Conservation (phyloP, 495 filamentous ascomycete species). For the Hypoxylon perforatum region DNA sequence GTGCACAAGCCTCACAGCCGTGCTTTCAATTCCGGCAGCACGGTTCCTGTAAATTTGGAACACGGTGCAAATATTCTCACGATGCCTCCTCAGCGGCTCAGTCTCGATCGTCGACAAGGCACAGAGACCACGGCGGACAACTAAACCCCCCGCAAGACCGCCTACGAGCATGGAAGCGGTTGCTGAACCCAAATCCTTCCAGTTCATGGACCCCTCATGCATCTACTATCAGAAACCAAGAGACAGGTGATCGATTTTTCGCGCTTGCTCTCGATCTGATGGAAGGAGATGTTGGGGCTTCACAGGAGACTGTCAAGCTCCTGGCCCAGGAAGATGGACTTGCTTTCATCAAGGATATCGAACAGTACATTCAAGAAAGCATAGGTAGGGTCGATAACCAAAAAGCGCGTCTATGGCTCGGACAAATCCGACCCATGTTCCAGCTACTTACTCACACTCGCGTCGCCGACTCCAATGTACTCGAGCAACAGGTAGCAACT, state of each 20-base stretch:
- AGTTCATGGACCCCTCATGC: constrained; percentile 12
- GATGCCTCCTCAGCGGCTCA: constrained; percentile 5
- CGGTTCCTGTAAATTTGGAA: constrained; percentile 34
- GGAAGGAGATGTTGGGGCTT: constrained; percentile 46
- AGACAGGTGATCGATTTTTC: constrained; percentile 44
- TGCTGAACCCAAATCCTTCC: constrained; percentile 32
- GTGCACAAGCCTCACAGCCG: background rate
- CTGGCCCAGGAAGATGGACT: constrained; percentile 51
- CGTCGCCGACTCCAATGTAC: constrained; percentile 46
- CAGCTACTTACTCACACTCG: constrained; percentile 44
- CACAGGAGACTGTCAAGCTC: constrained; percentile 48
- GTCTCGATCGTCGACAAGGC: constrained; percentile 5
- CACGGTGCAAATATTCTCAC: constrained; percentile 37
- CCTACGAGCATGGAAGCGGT: constrained; percentile 44
- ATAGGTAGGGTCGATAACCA: background rate
- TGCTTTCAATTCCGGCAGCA: constrained; percentile 20
- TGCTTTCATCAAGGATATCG: constrained; percentile 45
- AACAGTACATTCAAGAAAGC: constrained; percentile 40
- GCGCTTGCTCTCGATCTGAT: constrained; percentile 46
- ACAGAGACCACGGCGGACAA: constrained; percentile 1
- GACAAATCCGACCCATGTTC: constrained; percentile 44
- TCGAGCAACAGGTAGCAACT: constrained; percentile 47
- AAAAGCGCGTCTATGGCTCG: constrained; percentile 35
- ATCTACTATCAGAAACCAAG: background rate
- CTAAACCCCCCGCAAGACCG: constrained; percentile 23